Evolutionary conservation across 441 rosid species (phyloP), one percentile per base, ranked within the genome.

Genomic region (Eutrema salsugineum): DNA sequence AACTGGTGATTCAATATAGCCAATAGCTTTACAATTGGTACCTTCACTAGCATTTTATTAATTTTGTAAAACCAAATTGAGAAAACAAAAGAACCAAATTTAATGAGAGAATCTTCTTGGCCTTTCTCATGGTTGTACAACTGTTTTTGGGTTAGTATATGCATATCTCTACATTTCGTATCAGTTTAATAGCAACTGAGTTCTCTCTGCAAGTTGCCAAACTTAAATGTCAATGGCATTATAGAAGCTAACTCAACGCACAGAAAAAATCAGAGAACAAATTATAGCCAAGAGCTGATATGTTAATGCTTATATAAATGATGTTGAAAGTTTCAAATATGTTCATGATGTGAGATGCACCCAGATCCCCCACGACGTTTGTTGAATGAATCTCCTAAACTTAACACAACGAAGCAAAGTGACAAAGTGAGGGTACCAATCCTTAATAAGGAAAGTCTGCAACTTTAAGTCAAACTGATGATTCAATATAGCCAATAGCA

Each of bases 231-330:
- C 51, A 9, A n/a, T 14, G 16, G 61, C 6, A 60, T 1, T 59
- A 70, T 60, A 38, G 40, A 70, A 70, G 9, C 35, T 2, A 32
- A 61, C 27, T 70, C 68, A 40, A 12, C 39, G 32, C 43, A 6
- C 17, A 14, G 54, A 61, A 44, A 71, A 30, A 50, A 40, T 50
- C 43, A 71, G 44, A 70, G 14, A 61, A 32, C 61, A 61, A 70
- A 70, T 70, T 14, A 40, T 28, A 8, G 14, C 36, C 50, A 5
- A 40, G n/a, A 50, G 11, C 35, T 47, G 35, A 60, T 60, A 61
- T 49, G 68, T 70, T 58, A 50, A 16, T 70, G 49, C 0, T 59
- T 24, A 47, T 15, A 16, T 49, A 17, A 70, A 27, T 6, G 61
- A 20, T 28, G 51, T 70, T 28, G 60, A 70, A 20, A 28, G 33